Conservation (phyloP, 2,329 filamentous ascomycete genomes). For the Curvularia spicifera region DNA sequence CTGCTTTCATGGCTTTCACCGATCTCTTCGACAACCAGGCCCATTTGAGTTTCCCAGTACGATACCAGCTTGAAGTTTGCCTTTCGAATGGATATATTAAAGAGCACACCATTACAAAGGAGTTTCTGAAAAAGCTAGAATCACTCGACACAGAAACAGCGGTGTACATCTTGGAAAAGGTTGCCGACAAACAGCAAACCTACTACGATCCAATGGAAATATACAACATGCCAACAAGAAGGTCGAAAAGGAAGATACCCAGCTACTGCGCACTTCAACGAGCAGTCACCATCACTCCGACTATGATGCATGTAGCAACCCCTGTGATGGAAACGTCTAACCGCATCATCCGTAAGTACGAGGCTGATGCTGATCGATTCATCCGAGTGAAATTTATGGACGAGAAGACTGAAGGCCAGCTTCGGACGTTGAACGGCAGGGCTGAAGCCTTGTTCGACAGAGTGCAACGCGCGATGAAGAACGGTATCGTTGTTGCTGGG, state of each 20-base stretch:
- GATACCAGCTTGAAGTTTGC: slow-evolving; percentile 93
- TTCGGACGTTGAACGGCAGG: slow-evolving; percentile 41
- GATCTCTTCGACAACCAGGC: slow-evolving; percentile 42
- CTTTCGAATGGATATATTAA: slow-evolving; percentile 79
- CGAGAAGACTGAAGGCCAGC: slow-evolving; percentile 64
- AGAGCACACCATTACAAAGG: slow-evolving; percentile 72
- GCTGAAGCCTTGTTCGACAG: slow-evolving; percentile 71
- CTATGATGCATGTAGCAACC: slow-evolving; percentile 77
- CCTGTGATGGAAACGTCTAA: slow-evolving; percentile 88
- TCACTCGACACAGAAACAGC: slow-evolving; percentile 62
- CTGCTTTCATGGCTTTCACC: slow-evolving; percentile 19
- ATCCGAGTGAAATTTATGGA: slow-evolving; percentile 89
- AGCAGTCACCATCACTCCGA: slow-evolving; percentile 82
- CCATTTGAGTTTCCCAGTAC: slow-evolving; percentile 65
- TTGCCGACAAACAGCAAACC: slow-evolving; percentile 67
- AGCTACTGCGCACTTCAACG: slow-evolving; percentile 76
- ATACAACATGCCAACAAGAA: slow-evolving; percentile 60
- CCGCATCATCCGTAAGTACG: slow-evolving; percentile 77
- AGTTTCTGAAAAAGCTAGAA: slow-evolving; percentile 70
- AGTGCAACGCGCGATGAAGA: slow-evolving; percentile 71
- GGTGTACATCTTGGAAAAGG: slow-evolving; percentile 73
- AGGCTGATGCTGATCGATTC: slow-evolving; percentile 75
- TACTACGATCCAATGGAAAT: slow-evolving; percentile 75
- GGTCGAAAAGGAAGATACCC: slow-evolving; percentile 59
- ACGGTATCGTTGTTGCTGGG: slow-evolving; percentile 83